Base-by-base conservation (phyloP, 192 early-diverging fungal genomes). In the Tieghemiomyces parasiticus region DNA sequence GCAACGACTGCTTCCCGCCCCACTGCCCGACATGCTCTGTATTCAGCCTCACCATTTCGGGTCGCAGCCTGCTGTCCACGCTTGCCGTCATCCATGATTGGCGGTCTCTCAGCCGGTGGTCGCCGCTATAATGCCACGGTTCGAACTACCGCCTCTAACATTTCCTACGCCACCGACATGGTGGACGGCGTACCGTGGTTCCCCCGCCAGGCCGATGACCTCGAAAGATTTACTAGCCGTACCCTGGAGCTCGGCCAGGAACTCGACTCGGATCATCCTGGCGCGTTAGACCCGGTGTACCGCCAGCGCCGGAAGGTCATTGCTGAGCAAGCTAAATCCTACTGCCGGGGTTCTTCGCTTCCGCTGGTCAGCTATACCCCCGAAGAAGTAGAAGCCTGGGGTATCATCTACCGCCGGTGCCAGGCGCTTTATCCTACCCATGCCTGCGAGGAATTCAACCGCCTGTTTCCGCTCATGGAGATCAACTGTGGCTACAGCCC, bases 231-330 rank as follows among this genome's bases (percentile, higher is more conserved):
- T 79, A 85, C 90, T 0, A 87, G 91, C 42, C 88, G 89, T 62
- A 90, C 93, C 12, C 76, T 94, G 64, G 86, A 88, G 68, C 92
- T 91, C 78, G 93, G 93, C 33, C 86, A 86, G 65, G 88, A 88
- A 63, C 78, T 90, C 60, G 84, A 78, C 46, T 83, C 88, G 33
- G 93, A 96, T 67, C 93, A 97, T 65, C 94, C 94, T 24, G 94
- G 94, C 46, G 92, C 91, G 62, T 79, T 77, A 35, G 94, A 97
- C 65, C 74, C 80, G 19, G 80, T 64, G 42, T 97, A 97, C 75
- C 82, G 94, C 26, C 75, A 73, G 29, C 81, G 94, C 33, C 81
- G 94, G 35, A 69, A 78, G n/a, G 83, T 88, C 61, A 93, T 97
- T 55, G 88, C 90, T 46, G 68, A 78, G 38, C 80, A 84, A 67